Evolutionary conservation across 2,329 filamentous ascomycete species (phyloP).

Genomic region (Trichoderma atroviride): DNA sequence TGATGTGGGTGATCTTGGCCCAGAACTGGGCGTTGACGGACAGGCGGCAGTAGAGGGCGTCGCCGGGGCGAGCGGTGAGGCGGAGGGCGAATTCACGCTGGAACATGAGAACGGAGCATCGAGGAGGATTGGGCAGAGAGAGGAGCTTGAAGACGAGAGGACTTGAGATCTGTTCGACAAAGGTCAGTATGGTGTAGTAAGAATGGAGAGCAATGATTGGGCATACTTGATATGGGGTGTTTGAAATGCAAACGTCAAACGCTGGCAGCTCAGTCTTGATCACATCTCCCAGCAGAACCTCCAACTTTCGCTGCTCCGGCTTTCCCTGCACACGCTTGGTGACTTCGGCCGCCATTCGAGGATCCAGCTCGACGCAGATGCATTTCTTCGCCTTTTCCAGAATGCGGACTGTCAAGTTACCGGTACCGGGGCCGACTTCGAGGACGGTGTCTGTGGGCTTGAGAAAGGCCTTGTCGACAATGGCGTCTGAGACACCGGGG

Average conservation of each 20-base stretch:
- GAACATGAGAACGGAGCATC: slow-evolving; percentile 90
- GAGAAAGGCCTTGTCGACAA: slow-evolving; percentile 72
- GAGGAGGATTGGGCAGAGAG: slow-evolving; percentile 76
- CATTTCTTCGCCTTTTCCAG: slow-evolving; percentile 81
- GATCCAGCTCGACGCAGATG: slow-evolving; percentile 89
- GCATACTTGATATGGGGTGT: slow-evolving; percentile 63
- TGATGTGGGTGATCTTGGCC: slow-evolving; percentile 67
- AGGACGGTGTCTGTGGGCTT: slow-evolving; percentile 90
- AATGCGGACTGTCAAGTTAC: slow-evolving; percentile 87
- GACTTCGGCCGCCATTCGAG: slow-evolving; percentile 93
- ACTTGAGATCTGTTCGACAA: slow-evolving; percentile 70
- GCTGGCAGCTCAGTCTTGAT: slow-evolving; percentile 80
- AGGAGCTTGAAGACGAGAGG: slow-evolving; percentile 91
- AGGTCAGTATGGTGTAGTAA: background rate
- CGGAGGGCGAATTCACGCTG: slow-evolving; percentile 93
- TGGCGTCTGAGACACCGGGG: slow-evolving; percentile 78
- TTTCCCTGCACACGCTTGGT: slow-evolving; percentile 92
- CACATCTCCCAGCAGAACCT: slow-evolving; percentile 82
- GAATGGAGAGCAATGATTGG: background rate
- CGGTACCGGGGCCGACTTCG: slow-evolving; percentile 88
- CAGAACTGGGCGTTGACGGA: slow-evolving; percentile 93
- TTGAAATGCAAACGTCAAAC: slow-evolving; percentile 81
- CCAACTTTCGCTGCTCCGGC: slow-evolving; percentile 78
- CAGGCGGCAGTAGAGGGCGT: slow-evolving; percentile 87
- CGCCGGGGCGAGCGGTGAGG: slow-evolving; percentile 83